A percentile compares a stretch with the other conserved stretches of the same genome.
Evolutionary conservation across 192 early-diverging fungal genomes (phyloP).

Genomic region (Entophlyctis luteolus): DNA sequence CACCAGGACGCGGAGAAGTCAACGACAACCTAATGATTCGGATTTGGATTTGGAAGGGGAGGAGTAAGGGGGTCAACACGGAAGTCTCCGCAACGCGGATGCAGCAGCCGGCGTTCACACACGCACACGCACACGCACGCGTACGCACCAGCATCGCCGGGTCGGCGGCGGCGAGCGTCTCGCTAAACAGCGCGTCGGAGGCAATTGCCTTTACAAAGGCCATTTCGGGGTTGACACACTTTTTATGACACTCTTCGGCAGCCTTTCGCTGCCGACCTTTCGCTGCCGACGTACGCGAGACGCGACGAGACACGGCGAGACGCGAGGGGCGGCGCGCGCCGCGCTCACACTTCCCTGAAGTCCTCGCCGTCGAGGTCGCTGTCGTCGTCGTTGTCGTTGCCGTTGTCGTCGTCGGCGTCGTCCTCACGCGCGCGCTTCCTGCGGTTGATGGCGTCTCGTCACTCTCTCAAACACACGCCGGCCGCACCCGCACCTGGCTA

Average conservation of each 20-base stretch:
- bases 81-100: not conserved
- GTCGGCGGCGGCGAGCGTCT: conserved; percentile 2
- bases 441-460: not conserved
- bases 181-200: conserved; percentile 18
- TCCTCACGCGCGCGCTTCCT: not conserved
- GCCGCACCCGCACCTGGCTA: not conserved
- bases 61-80: not conserved
- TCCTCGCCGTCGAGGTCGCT: not conserved
- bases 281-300: too few relatives aligned
- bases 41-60: not conserved
- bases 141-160: conserved; percentile 21
- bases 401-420: not conserved
- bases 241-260: too few relatives aligned
- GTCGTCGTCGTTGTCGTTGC: not conserved
- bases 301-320: too few relatives aligned
- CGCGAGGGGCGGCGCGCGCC: too few relatives aligned
- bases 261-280: too few relatives aligned
- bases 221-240: not conserved
- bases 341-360: not conserved
- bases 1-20: conserved; percentile 48
- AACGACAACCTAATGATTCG: conserved; percentile 35
- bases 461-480: not conserved
- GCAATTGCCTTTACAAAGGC: conserved; percentile 21
- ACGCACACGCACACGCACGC: not conserved
- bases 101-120: not conserved